Conservation (phyloP, 78 protist species). For the Dictyostelium firmibasis region DNA sequence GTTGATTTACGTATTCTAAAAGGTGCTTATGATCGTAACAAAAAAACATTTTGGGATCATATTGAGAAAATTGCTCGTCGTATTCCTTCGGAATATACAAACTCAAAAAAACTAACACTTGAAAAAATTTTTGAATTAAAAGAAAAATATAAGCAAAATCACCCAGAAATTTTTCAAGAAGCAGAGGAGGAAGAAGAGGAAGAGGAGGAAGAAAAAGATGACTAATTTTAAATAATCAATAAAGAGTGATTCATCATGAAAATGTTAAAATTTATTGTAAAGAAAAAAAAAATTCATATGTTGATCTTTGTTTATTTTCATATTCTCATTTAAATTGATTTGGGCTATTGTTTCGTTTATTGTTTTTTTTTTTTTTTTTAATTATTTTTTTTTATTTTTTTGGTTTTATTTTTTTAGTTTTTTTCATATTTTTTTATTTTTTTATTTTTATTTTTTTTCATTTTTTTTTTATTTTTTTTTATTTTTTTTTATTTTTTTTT, state of each 20-base stretch:
- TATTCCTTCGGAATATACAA: neutral
- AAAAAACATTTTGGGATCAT: neutral
- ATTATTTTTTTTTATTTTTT: neutral
- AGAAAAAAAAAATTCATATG: neutral
- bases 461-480: neutral
- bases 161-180: neutral
- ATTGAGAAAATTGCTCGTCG: neutral
- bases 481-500: neutral
- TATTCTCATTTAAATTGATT: too few relatives aligned
- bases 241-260: neutral
- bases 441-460: too few relatives aligned
- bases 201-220: neutral
- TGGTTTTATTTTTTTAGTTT: neutral
- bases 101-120: neutral
- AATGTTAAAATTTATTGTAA: neutral
- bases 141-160: neutral
- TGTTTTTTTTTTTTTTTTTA: neutral
- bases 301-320: neutral
- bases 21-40: neutral
- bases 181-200: neutral
- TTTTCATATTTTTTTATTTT: too few relatives aligned
- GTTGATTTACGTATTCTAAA: neutral
- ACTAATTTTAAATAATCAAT: neutral
- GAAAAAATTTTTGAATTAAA: neutral
- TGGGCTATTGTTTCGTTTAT: too few relatives aligned